Evolutionary conservation across 2,329 filamentous ascomycete genomes (phyloP).

Genomic region (Zymoseptoria ardabiliae): DNA sequence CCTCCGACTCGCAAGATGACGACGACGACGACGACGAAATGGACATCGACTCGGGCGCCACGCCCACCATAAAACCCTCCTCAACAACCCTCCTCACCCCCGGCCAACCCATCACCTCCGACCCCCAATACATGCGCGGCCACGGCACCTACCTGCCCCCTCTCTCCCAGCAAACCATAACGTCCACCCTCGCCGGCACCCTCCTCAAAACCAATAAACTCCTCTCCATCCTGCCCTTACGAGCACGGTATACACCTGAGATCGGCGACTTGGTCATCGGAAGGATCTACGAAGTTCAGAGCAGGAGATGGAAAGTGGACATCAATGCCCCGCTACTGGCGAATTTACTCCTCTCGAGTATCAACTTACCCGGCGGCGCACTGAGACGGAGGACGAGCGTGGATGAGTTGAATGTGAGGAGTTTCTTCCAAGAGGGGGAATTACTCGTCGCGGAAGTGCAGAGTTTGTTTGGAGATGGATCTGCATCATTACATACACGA

Average conservation of each 20-base stretch:
- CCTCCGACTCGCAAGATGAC: constrained; percentile 28
- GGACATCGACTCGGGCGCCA: constrained; percentile 42
- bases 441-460: constrained; percentile 93
- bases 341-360: constrained; percentile 73
- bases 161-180: constrained; percentile 57
- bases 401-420: constrained; percentile 92
- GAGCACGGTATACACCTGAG: constrained; percentile 88
- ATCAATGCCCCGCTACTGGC: constrained; percentile 83
- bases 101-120: constrained; percentile 78
- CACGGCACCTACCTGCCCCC: constrained; percentile 77
- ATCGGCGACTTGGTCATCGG: constrained; percentile 95
- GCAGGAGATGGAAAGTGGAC: constrained; percentile 89
- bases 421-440: constrained; percentile 95
- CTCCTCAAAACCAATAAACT: constrained; percentile 94
- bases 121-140: constrained; percentile 97
- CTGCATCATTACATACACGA: constrained; percentile 80
- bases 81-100: constrained; percentile 66
- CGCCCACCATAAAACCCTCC: constrained; percentile 35
- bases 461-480: constrained; percentile 75
- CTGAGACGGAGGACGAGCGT: constrained; percentile 86
- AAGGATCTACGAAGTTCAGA: constrained; percentile 89
- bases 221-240: constrained; percentile 80
- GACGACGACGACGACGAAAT: constrained; percentile 20
- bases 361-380: constrained; percentile 92
- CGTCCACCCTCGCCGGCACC: constrained; percentile 83